Evolutionary conservation across 106 monocot genomes (phyloP).

Genomic region (Dendrobium nobile): DNA sequence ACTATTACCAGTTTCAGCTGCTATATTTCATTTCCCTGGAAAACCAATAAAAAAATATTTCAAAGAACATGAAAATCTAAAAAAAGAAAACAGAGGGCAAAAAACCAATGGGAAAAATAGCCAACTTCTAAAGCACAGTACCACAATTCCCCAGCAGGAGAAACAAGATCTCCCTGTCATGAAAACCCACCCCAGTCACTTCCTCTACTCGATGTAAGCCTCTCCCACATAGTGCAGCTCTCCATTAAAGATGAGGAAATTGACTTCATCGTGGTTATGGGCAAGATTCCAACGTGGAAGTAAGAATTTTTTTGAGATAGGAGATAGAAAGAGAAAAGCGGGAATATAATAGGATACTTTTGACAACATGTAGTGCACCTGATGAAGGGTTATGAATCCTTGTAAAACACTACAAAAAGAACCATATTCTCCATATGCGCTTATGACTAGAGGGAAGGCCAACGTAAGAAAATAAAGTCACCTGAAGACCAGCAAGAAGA

Average conservation of each 20-base stretch:
- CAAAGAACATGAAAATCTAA: neutral
- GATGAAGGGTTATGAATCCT: neutral
- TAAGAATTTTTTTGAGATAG: neutral
- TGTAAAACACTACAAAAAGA: neutral
- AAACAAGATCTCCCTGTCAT: neutral
- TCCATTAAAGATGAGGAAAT: neutral
- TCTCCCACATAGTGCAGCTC: neutral
- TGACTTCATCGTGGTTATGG: neutral
- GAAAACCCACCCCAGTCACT: neutral
- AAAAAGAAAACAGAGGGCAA: neutral
- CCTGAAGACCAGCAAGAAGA: slow-evolving; percentile 83
- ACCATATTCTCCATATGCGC: neutral
- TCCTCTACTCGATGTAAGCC: neutral
- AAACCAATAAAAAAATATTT: neutral
- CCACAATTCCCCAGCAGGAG: neutral
- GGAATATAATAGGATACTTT: neutral
- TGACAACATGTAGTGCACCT: neutral
- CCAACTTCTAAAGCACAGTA: neutral
- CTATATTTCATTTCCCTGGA: too few species aligned
- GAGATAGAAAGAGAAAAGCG: neutral
- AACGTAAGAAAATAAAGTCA: slow-evolving; percentile 7
- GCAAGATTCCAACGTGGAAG: neutral
- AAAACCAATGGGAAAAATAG: neutral
- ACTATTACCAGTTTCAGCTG: too few species aligned
- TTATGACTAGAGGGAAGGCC: neutral